These are phyloP conservation scores for Coniochaeta prunicola DNA, from an alignment of 2,329 filamentous ascomycete species.

Conservation along the genomic window DNA sequence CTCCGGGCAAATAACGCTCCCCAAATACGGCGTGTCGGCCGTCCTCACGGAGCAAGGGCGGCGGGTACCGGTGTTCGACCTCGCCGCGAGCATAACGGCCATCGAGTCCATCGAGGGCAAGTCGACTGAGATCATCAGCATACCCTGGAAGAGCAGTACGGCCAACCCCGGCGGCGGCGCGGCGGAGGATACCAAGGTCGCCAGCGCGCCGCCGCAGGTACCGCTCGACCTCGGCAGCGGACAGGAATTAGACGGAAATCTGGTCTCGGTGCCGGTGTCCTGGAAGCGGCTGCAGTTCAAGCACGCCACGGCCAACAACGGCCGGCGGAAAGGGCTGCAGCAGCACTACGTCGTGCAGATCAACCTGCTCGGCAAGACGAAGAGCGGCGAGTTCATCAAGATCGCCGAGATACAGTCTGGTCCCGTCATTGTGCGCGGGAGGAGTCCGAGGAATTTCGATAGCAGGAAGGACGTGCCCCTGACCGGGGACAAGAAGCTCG, in stretches of 20 bases:
- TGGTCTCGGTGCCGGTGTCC: constrained; percentile 73
- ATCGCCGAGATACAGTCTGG: constrained; percentile 85
- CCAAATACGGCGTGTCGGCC: constrained; percentile 57
- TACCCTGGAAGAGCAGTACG: constrained; percentile 83
- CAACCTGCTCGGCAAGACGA: constrained; percentile 71
- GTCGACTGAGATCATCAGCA: constrained; percentile 86
- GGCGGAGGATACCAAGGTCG: constrained; percentile 40
- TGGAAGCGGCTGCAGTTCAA: constrained; percentile 96
- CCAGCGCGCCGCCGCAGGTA: constrained; percentile 44
- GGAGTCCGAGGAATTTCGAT: constrained; percentile 91
- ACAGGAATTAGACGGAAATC: constrained; percentile 70
- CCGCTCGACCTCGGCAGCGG: constrained; percentile 48
- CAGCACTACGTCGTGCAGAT: constrained; percentile 91
- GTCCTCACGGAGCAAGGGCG: constrained; percentile 68
- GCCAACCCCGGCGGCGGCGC: constrained; percentile 33
- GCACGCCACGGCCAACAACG: constrained; percentile 94
- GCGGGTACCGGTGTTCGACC: constrained; percentile 66
- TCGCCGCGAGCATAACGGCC: constrained; percentile 77
- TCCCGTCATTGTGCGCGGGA: constrained; percentile 88
- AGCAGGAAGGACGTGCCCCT: constrained; percentile 79
- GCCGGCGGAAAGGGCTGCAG: constrained; percentile 84
- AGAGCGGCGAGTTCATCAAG: constrained; percentile 56
- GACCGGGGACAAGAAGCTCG: constrained; percentile 42
- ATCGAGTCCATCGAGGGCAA: constrained; percentile 91
- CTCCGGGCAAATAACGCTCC: constrained; percentile 76